These are phyloP conservation scores for Xylaria curta DNA, from an alignment of 495 filamentous ascomycete genomes.

Conservation along the genomic window DNA sequence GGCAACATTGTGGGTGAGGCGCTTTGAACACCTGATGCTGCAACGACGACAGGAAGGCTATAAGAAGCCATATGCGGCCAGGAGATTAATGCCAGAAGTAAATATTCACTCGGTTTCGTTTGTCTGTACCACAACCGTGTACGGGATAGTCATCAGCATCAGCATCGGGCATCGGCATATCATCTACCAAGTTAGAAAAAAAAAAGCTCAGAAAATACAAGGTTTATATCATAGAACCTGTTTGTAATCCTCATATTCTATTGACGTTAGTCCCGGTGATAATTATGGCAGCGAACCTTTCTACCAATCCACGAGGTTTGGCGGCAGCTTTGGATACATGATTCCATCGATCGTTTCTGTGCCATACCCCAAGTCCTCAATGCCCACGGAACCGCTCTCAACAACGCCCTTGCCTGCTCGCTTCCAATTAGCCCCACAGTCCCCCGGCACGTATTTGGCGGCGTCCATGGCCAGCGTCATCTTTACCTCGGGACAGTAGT, in stretches of 20 bases:
- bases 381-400: constrained; percentile 29
- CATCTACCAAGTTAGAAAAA: background rate
- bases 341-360: constrained; percentile 49
- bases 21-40: constrained; percentile 26
- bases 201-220: constrained; percentile 11
- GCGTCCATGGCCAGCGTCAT: constrained; percentile 58
- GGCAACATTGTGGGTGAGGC: constrained; percentile 55
- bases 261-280: background rate
- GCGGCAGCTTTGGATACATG: constrained; percentile 49
- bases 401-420: constrained; percentile 25
- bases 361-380: constrained; percentile 30
- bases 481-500: constrained; percentile 60
- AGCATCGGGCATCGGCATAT: constrained; percentile 14
- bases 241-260: background rate
- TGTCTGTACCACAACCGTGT: constrained; percentile 25
- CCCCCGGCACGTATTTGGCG: constrained; percentile 47
- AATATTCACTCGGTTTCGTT: constrained; percentile 18
- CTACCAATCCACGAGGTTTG: constrained; percentile 31
- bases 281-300: background rate
- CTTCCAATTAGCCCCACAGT: constrained; percentile 50
- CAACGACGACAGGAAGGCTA: constrained; percentile 22
- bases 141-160: constrained; percentile 22
- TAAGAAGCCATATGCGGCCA: background rate
- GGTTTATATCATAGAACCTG: constrained; percentile 1
- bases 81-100: background rate